Evolutionary conservation across 129 eudicot species (phyloP).

Genomic region (Helianthus tuberosus): DNA sequence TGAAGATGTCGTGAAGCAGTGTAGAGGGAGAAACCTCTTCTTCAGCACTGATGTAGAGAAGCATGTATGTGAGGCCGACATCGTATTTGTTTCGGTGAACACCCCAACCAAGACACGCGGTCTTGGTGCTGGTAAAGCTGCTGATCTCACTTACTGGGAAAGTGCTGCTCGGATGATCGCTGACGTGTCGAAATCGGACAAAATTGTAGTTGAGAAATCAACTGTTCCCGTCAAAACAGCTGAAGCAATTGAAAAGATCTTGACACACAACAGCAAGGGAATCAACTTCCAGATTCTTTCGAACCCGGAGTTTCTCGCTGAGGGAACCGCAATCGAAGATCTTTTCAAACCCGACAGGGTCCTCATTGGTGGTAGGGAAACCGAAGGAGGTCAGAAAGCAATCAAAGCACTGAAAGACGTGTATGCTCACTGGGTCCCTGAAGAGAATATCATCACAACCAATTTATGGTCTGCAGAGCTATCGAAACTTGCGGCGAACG

Average conservation of each 20-base stretch:
- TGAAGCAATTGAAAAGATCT: conserved; percentile 83
- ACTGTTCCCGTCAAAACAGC: conserved; percentile 91
- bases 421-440: conserved; percentile 91
- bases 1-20: conserved; percentile 86
- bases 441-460: conserved; percentile 71
- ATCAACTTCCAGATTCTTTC: conserved; percentile 86
- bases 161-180: conserved; percentile 96
- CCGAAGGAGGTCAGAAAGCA: conserved; percentile 87
- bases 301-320: conserved; percentile 88
- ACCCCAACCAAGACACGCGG: conserved; percentile 91
- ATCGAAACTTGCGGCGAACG: conserved; percentile 91
- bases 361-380: conserved; percentile 89
- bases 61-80: conserved; percentile 84
- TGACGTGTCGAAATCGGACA: conserved; percentile 82
- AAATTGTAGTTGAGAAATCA: conserved; percentile 86
- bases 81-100: conserved; percentile 79
- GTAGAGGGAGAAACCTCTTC: conserved; percentile 82
- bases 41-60: conserved; percentile 94
- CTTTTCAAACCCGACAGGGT: conserved; percentile 84
- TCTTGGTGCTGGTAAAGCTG: conserved; percentile 95
- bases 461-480: conserved; percentile 94
- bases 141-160: conserved; percentile 89
- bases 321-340: conserved; percentile 81
- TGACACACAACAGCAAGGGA: conserved; percentile 86
- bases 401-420: conserved; percentile 72